Evolutionary conservation across 371 early-diverging fungal species (phyloP).

Genomic region (Haplosporangium sp.): DNA sequence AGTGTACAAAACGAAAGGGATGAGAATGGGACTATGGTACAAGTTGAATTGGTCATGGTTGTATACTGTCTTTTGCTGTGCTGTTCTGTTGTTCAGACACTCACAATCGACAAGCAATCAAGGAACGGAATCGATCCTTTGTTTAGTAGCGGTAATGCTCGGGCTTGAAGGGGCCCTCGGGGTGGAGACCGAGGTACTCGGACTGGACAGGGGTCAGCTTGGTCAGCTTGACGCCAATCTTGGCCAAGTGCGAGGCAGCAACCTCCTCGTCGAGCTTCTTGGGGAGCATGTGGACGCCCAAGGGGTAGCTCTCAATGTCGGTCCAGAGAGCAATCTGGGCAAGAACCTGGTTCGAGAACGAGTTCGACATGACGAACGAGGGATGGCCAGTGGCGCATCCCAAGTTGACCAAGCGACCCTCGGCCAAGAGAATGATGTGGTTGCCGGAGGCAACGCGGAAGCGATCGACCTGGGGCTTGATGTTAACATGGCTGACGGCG

Average conservation of each 20-base stretch:
- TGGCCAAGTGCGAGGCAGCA: conserved; percentile 94
- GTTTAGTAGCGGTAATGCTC: conserved; percentile 89
- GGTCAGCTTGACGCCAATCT: conserved; percentile 95
- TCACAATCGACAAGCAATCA: conserved; percentile 3
- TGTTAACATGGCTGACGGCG: conserved; percentile 88
- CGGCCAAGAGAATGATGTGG: conserved; percentile 97
- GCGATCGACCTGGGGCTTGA: conserved; percentile 99
- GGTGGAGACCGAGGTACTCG: conserved; percentile 88
- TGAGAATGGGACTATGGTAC: conserved; percentile 29
- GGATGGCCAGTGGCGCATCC: conserved; percentile 99
- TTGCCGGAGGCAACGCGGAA: conserved; percentile 93
- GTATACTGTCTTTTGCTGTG: not conserved
- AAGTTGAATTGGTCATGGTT: conserved; percentile 41
- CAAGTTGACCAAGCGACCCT: conserved; percentile 99
- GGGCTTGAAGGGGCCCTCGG: conserved; percentile 97
- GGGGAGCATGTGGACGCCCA: conserved; percentile 98
- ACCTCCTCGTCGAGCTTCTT: conserved; percentile 99
- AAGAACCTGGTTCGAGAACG: conserved; percentile 98
- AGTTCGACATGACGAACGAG: conserved; percentile 98
- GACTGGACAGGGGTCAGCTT: conserved; percentile 78
- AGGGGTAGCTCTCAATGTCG: conserved; percentile 84
- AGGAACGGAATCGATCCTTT: conserved; percentile 88
- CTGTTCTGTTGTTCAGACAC: not conserved
- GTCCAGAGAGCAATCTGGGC: conserved; percentile 99
- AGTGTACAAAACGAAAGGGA: conserved; percentile 6